Evolutionary conservation across 139 green algal genomes (phyloP).

Genomic region (Marvania coccoides): DNA sequence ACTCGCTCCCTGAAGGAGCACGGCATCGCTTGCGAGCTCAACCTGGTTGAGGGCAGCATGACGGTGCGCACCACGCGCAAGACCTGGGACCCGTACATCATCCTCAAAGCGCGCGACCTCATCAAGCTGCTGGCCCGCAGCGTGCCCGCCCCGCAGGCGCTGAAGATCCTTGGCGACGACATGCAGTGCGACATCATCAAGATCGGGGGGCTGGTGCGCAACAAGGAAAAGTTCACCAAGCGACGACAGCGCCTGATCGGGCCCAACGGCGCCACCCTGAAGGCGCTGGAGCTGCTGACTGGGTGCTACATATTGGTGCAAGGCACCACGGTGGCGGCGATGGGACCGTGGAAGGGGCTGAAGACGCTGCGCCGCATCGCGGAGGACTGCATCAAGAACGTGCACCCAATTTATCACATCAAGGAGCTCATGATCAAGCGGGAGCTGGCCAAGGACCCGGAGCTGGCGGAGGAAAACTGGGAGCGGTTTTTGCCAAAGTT

Average conservation of each 20-base stretch:
- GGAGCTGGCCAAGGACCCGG: constrained; percentile 91
- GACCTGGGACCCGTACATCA: constrained; percentile 96
- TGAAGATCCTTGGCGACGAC: constrained; percentile 91
- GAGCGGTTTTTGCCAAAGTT: constrained; percentile 98
- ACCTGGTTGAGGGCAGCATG: constrained; percentile 96
- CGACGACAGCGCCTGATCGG: constrained; percentile 90
- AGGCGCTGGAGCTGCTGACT: constrained; percentile 96
- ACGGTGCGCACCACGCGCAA: constrained; percentile 96
- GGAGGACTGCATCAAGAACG: constrained; percentile 97
- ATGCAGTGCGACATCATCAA: constrained; percentile 99
- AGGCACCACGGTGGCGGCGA: constrained; percentile 93
- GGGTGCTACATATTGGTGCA: constrained; percentile 94
- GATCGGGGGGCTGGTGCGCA: constrained; percentile 87
- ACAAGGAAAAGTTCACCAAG: constrained; percentile 98
- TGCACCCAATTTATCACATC: constrained; percentile 99
- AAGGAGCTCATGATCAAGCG: constrained; percentile 98
- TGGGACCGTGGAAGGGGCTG: constrained; percentile 90
- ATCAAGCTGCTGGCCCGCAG: constrained; percentile 96
- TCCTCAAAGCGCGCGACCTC: constrained; percentile 96
- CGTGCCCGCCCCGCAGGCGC: constrained; percentile 85
- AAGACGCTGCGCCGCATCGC: constrained; percentile 89
- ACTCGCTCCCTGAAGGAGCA: constrained; percentile 83
- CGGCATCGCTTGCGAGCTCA: constrained; percentile 87
- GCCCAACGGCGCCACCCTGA: constrained; percentile 95
- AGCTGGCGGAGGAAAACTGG: constrained; percentile 84